Evolutionary conservation across 768 basidiomycete genomes (phyloP).

Genomic region (Stropharia rugosoannulata): DNA sequence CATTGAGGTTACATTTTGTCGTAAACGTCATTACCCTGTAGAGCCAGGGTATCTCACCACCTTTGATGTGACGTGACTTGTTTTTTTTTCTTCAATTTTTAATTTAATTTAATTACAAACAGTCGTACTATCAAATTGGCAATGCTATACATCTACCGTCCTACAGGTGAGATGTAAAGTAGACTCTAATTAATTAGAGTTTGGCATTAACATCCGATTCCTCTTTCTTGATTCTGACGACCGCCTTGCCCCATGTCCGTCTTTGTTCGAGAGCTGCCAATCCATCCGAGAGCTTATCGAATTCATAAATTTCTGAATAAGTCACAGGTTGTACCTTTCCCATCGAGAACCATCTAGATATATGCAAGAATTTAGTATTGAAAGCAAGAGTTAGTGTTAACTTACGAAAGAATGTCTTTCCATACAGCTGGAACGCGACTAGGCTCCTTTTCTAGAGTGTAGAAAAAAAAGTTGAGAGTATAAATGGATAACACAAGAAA

Average conservation of each 20-base stretch:
- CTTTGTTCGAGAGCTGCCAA: slow-evolving; percentile 75
- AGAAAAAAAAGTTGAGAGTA: background rate
- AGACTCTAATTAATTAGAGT: slow-evolving; percentile 30
- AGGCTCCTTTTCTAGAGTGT: slow-evolving; percentile 58
- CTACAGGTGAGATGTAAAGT: background rate
- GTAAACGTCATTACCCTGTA: too few species aligned
- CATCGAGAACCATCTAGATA: slow-evolving; percentile 60
- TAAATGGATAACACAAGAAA: slow-evolving; percentile 10
- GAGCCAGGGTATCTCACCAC: too few species aligned
- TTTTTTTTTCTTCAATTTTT: too few species aligned
- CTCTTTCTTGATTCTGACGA: slow-evolving; percentile 65
- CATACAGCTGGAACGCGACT: slow-evolving; percentile 66
- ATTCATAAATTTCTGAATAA: slow-evolving; percentile 66
- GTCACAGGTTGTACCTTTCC: slow-evolving; percentile 66
- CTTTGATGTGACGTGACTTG: too few species aligned
- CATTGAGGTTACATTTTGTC: background rate
- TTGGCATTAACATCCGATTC: slow-evolving; percentile 34
- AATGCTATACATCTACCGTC: too few species aligned
- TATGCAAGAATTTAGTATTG: background rate
- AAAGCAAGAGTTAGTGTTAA: background rate
- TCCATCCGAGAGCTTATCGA: slow-evolving; percentile 68
- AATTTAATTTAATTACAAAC: too few species aligned
- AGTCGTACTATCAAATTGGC: too few species aligned
- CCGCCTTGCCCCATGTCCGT: slow-evolving; percentile 91
- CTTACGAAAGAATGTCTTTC: slow-evolving; percentile 65